Base-by-base conservation (phyloP, 2,329 filamentous ascomycete species). In the Cytospora piceicola region DNA sequence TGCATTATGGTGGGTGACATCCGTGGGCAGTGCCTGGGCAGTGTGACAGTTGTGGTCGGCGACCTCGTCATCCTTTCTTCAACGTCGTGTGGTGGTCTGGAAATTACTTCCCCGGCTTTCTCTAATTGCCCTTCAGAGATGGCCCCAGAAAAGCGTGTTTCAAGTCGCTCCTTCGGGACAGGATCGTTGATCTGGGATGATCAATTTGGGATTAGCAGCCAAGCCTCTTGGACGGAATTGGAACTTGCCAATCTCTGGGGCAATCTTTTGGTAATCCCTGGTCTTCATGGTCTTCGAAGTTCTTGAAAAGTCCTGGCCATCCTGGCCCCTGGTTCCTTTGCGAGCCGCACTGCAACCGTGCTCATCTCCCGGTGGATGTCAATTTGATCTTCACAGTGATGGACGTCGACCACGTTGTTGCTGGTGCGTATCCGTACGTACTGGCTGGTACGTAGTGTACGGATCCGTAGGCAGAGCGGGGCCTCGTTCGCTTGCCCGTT, bases 51-150 rank as follows among this genome's bases (percentile, higher is more conserved):
- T 29, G 27, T 29, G 52, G 52, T 27, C 42, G 39, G 24, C 39
- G 39, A 52, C 61, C 49, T 57, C 29, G 53, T 30, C 59, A 27
- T 36, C 60, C 22, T 52, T 1, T 52, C 29, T 7, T 24, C 24
- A 8, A 49, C 46, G n/a, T 49, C 22, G n/a, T 20, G 20, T 49
- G n/a, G n/a, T 12, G 11, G 11, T 24, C 2, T 12, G 46, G 46
- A 57, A 57, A 63, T 63, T 63, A 46, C 61, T 63, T 63, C 61
- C 61, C 61, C 61, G 36, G 61, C 61, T 63, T 63, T 57, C 51
- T 57, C 29, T 63, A 57, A 63, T 63, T 63, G 61, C 53, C 61
- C 39, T 63, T 27, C 53, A 27, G 29, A 63, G 53, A 27, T 52
- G 17, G 56, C 34, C 51, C 57, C 57, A 58, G 36, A 36, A 34